Evolutionary conservation across 148 eudicot species (phyloP), one percentile per base, ranked within the genome.

Genomic region (Rhododendron williamsianum): DNA sequence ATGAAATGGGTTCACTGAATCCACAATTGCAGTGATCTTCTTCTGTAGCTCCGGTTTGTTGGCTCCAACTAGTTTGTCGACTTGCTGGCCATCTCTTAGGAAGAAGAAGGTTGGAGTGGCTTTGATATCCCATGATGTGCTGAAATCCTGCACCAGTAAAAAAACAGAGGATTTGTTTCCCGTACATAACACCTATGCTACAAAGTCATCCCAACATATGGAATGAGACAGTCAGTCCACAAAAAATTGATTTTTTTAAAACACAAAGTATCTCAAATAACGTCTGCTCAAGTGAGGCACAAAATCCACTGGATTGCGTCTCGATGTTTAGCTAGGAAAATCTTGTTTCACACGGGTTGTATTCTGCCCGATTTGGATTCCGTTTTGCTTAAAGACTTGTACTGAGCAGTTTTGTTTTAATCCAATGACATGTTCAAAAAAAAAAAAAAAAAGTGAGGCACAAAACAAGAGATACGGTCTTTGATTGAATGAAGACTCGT

Each of bases 71-170:
- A 97, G 94, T 83, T 97, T 97, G 87, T 97, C 99, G 30, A 97
- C 81, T 87, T 97, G 95, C 79, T 93, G 90, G 73, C 98, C 99
- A 79, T 94, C 94, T 89, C 89, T 92, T 11, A 97, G 93, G 89
- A 97, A 97, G 92, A 97, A 97, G 95, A 95, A 97, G 41, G 98
- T 97, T 36, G 99, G 99, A 65, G 99, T 97, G 67, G 99, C 99
- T 88, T 97, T 95, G 80, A 97, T 95, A 84, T 95, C 99, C 92
- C 89, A 93, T 82, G 97, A 92, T 76, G 98, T 90, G 88, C 99
- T 97, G 18, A 97, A 93, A 52, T 97, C 99, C 99, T 97, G 96
- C 89, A 91, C 35, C 84, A 81, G 60, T 36, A 35, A 74, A 83
- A 13, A 13, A 19, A 21, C 16, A 67, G 6, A 54, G 56, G 54